Evolutionary conservation across 208 protist species (phyloP).

Genomic region (Naegleria gruberi): DNA sequence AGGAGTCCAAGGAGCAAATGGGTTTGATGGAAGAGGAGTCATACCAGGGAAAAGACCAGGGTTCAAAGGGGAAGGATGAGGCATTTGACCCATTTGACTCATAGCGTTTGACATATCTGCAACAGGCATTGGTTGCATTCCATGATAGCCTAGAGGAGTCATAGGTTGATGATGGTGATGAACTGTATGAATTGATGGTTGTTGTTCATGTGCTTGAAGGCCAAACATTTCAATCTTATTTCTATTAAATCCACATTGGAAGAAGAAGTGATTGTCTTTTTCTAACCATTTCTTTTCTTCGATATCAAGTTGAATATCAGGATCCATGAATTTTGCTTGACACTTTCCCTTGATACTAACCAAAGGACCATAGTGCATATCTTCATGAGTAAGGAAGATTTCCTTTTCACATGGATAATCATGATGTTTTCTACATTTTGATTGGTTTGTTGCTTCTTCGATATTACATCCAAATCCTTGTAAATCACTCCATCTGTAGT

Average conservation of each 20-base stretch:
- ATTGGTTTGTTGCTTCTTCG: not conserved
- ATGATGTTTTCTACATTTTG: not conserved
- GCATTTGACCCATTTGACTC: not conserved
- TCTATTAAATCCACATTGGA: slow-evolving; percentile 7
- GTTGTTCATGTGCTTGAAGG: not conserved
- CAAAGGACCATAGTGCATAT: not conserved
- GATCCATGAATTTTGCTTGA: not conserved
- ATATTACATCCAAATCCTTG: not conserved
- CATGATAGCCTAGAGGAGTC: not conserved
- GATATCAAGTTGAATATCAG: not conserved
- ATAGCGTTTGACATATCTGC: not conserved
- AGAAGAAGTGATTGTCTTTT: not conserved
- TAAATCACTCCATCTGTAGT: not conserved
- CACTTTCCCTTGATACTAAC: not conserved
- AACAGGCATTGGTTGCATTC: not conserved
- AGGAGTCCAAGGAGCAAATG: not conserved
- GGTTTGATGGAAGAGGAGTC: not conserved
- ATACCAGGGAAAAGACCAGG: not conserved
- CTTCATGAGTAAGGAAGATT: not conserved
- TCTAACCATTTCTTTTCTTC: not conserved
- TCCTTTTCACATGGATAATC: not conserved
- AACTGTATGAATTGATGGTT: not conserved
- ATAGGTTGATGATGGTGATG: not conserved
- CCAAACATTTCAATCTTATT: not conserved
- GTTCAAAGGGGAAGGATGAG: no score